These are phyloP conservation scores for Talaromyces pinophilus DNA, from an alignment of 2,329 filamentous ascomycete species.

Conservation along the genomic window DNA sequence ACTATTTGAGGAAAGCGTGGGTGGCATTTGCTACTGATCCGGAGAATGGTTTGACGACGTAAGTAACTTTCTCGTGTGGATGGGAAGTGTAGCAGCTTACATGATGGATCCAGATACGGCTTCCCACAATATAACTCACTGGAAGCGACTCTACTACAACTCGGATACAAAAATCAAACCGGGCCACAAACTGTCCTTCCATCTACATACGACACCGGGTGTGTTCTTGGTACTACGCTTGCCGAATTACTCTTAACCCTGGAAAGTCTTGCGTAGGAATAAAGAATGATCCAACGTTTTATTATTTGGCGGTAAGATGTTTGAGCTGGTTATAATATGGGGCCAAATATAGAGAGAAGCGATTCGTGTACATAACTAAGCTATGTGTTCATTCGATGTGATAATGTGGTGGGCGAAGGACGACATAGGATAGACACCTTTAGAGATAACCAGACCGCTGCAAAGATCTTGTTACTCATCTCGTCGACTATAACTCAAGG, in stretches of 20 bases:
- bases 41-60: slow-evolving; percentile 9
- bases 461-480: background rate
- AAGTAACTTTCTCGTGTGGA: background rate
- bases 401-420: background rate
- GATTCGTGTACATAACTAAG: background rate
- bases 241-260: background rate
- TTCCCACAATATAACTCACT: slow-evolving; percentile 9
- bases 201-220: slow-evolving; percentile 15
- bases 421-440: too few relatives aligned
- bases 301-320: background rate
- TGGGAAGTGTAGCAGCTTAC: background rate
- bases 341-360: too few relatives aligned
- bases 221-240: slow-evolving; percentile 1
- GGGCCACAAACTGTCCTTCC: slow-evolving; percentile 7
- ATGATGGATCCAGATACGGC: background rate
- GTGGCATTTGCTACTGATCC: slow-evolving; percentile 19
- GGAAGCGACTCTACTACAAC: background rate
- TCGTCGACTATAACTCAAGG: too few relatives aligned
- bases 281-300: background rate
- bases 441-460: background rate
- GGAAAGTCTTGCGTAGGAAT: background rate
- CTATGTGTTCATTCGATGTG: background rate
- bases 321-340: background rate
- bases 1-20: slow-evolving; percentile 17
- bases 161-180: slow-evolving; percentile 8